These are phyloP conservation scores for Panicum virgatum DNA, from an alignment of 202 grass and related monocot species.

Conservation along the genomic window DNA sequence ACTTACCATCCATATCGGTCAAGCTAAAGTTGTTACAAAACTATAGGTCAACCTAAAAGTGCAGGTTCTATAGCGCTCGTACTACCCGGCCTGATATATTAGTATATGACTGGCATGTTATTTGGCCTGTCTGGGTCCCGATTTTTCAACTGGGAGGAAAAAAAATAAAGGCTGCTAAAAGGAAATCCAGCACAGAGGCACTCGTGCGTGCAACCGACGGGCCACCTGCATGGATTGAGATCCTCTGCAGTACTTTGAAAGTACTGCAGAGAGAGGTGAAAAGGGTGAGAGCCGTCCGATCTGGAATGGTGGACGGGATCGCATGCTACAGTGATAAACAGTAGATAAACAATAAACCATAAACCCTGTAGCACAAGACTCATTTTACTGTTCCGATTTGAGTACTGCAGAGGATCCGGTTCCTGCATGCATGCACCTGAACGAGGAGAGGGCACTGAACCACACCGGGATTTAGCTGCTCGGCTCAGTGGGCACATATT, in stretches of 20 bases:
- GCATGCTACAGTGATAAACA: too few relatives aligned
- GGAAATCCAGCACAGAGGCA: neutral
- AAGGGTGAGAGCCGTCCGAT: too few relatives aligned
- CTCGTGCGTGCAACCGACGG: neutral
- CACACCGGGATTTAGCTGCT: too few relatives aligned
- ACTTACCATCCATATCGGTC: neutral
- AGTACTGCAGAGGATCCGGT: too few relatives aligned
- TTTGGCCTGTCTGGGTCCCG: neutral
- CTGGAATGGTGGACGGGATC: too few relatives aligned
- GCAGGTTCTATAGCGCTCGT: neutral
- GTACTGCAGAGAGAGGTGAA: too few relatives aligned
- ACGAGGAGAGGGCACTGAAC: too few relatives aligned
- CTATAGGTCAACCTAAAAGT: neutral
- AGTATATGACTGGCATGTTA: neutral
- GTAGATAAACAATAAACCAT: too few relatives aligned
- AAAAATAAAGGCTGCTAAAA: neutral
- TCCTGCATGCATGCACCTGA: slow-evolving; percentile 43
- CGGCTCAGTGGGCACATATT: slow-evolving; percentile 20
- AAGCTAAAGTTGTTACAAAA: neutral
- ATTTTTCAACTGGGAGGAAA: neutral
- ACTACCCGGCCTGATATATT: neutral
- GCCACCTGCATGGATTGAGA: slow-evolving; percentile 40
- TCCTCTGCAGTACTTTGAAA: too few relatives aligned
- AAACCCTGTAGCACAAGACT: too few relatives aligned
- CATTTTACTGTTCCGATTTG: too few relatives aligned